Conservation (phyloP, 495 filamentous ascomycete genomes). For the Parachaetomium inaequale region DNA sequence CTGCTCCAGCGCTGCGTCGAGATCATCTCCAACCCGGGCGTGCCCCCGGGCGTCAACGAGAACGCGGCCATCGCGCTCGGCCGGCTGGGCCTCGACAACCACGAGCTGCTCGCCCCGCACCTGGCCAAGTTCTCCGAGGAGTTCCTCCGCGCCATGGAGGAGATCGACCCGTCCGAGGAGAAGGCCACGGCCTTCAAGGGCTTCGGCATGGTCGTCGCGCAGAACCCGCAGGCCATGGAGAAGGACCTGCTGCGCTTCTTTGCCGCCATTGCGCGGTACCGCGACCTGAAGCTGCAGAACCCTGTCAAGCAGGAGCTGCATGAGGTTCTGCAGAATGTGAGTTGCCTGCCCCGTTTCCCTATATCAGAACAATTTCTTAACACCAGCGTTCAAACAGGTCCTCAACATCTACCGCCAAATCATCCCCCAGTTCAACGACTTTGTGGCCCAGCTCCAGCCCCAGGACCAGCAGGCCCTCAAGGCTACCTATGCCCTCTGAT, state of each 20-base stretch:
- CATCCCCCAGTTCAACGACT: slow-evolving; percentile 80
- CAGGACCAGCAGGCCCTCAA: slow-evolving; percentile 53
- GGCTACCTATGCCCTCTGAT: slow-evolving; percentile 40
- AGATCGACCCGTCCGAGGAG: slow-evolving; percentile 86
- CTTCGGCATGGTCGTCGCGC: slow-evolving; percentile 77
- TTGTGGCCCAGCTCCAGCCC: slow-evolving; percentile 64
- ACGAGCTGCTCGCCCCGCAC: slow-evolving; percentile 71
- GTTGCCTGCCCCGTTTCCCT: not conserved
- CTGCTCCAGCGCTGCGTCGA: slow-evolving; percentile 68
- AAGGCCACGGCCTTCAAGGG: slow-evolving; percentile 91
- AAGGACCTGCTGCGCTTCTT: slow-evolving; percentile 78
- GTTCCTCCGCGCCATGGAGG: slow-evolving; percentile 77
- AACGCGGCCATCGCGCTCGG: slow-evolving; percentile 94
- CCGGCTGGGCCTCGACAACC: slow-evolving; percentile 78
- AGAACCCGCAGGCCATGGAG: slow-evolving; percentile 91
- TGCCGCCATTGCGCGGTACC: slow-evolving; percentile 73
- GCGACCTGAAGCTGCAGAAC: slow-evolving; percentile 50
- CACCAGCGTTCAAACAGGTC: slow-evolving; percentile 49
- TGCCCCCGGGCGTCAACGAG: slow-evolving; percentile 88
- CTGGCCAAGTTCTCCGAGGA: slow-evolving; percentile 75
- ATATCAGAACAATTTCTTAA: not conserved
- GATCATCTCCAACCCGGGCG: slow-evolving; percentile 77
- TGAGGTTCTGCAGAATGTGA: slow-evolving; percentile 46
- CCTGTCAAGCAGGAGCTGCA: slow-evolving; percentile 46
- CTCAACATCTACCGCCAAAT: slow-evolving; percentile 77